Percentiles rank a stretch among this genome's conserved stretches.
phyloP scores from a whole-genome alignment of 2,329 filamentous ascomycete species.

The Apiospora marii region DNA sequence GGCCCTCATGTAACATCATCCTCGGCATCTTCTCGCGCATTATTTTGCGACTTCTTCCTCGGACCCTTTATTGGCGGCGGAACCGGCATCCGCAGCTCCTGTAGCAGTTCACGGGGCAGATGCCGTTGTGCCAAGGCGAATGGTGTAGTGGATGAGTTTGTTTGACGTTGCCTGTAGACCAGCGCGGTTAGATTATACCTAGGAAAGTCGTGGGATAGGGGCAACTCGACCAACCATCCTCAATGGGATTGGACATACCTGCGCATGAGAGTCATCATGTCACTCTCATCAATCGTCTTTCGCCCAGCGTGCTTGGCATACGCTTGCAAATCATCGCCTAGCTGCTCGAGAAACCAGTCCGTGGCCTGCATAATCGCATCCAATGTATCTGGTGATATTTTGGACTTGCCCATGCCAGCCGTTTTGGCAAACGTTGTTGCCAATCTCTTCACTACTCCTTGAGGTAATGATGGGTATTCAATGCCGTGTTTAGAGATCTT shows the following conservation, averaged over 20 bases:
- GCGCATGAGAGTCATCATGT: slow-evolving; percentile 82
- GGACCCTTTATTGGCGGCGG: slow-evolving; percentile 58
- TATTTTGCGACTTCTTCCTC: slow-evolving; percentile 45
- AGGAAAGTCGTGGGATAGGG: slow-evolving; percentile 33
- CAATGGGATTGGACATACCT: slow-evolving; percentile 64
- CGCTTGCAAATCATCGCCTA: slow-evolving; percentile 78
- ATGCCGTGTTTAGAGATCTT: slow-evolving; percentile 76
- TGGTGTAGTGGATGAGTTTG: slow-evolving; percentile 73
- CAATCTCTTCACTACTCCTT: slow-evolving; percentile 75
- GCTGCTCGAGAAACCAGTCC: slow-evolving; percentile 92
- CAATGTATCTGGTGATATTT: slow-evolving; percentile 77
- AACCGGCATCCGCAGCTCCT: slow-evolving; percentile 78
- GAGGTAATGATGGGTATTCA: slow-evolving; percentile 77
- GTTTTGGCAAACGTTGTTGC: slow-evolving; percentile 75
- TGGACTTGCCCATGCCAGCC: slow-evolving; percentile 70
- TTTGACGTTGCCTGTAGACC: slow-evolving; percentile 75
- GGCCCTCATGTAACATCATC: slow-evolving; percentile 44
- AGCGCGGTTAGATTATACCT: slow-evolving; percentile 27
- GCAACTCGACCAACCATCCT: neutral
- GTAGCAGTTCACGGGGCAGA: slow-evolving; percentile 82
- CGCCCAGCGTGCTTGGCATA: slow-evolving; percentile 85
- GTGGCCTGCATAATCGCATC: slow-evolving; percentile 80
- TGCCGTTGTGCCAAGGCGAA: slow-evolving; percentile 88
- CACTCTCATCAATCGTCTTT: slow-evolving; percentile 85
- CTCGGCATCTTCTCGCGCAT: slow-evolving; percentile 52